Conservation (phyloP, 371 early-diverging fungal genomes). For the Capillidium rhysosporum region DNA sequence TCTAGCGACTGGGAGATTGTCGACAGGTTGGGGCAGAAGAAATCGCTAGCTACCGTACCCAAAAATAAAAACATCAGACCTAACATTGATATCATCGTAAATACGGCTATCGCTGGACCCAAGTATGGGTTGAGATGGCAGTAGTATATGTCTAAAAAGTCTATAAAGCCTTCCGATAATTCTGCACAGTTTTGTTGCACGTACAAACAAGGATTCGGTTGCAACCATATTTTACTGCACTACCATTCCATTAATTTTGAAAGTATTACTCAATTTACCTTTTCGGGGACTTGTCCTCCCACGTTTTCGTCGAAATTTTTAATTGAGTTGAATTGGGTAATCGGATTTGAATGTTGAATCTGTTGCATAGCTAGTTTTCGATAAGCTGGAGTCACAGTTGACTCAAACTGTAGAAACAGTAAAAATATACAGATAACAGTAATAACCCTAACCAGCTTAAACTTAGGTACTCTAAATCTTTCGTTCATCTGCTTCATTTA, state of each 20-base stretch:
- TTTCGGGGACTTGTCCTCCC: too few relatives aligned
- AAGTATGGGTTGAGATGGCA: conserved; percentile 20
- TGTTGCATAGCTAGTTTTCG: too few relatives aligned
- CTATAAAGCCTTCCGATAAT: conserved; percentile 29
- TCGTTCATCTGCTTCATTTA: too few relatives aligned
- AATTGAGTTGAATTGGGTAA: too few relatives aligned
- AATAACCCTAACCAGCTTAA: too few relatives aligned
- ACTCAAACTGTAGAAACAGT: too few relatives aligned
- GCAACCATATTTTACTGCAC: conserved; percentile 29
- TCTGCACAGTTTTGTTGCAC: conserved; percentile 26
- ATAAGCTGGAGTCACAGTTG: too few relatives aligned
- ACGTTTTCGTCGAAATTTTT: too few relatives aligned
- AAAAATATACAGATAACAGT: too few relatives aligned
- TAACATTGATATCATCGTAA: conserved; percentile 12
- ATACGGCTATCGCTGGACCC: background rate
- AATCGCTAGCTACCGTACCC: conserved; percentile 49
- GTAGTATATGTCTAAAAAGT: conserved; percentile 37
- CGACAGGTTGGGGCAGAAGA: conserved; percentile 50
- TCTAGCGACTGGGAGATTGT: conserved; percentile 35
- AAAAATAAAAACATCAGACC: conserved; percentile 40
- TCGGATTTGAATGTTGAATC: too few relatives aligned
- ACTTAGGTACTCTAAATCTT: too few relatives aligned
- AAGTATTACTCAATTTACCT: too few relatives aligned
- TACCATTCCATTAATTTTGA: conserved; percentile 4
- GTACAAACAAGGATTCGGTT: conserved; percentile 29